phyloP scores from a whole-genome alignment of 345 rosid species.

The Citrus mangshanensis region DNA sequence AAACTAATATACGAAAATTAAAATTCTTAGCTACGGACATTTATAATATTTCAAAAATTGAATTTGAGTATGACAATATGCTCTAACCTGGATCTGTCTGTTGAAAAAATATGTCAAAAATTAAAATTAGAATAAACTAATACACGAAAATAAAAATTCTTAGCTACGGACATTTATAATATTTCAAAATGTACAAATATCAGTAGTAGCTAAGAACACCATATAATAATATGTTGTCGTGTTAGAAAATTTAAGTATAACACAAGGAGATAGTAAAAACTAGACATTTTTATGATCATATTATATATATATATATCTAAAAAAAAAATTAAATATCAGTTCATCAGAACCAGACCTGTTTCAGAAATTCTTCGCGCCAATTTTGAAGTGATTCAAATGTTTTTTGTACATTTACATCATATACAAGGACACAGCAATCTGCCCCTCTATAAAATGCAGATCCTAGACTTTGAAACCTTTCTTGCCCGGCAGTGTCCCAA shows the following conservation, averaged over 20 bases:
- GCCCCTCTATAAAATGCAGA: conserved; percentile 89
- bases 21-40: too few relatives aligned
- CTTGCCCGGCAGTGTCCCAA: conserved; percentile 99
- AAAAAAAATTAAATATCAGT: too few relatives aligned
- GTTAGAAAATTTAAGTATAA: too few relatives aligned
- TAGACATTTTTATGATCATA: too few relatives aligned
- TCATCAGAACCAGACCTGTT: conserved; percentile 40
- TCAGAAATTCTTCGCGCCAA: conserved; percentile 75
- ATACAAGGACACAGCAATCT: conserved; percentile 80
- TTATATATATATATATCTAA: too few relatives aligned
- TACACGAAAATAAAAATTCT: background rate
- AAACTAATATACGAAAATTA: background rate
- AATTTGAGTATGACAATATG: too few relatives aligned
- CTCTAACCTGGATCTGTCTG: conserved; percentile 54
- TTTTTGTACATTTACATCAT: conserved; percentile 59
- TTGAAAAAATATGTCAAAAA: background rate
- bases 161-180: too few relatives aligned
- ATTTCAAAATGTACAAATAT: too few relatives aligned
- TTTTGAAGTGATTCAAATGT: conserved; percentile 64
- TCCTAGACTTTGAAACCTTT: conserved; percentile 85
- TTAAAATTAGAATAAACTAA: background rate
- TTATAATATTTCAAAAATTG: too few relatives aligned
- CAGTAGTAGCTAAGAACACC: too few relatives aligned
- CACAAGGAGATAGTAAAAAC: too few relatives aligned
- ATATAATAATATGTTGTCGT: too few relatives aligned